phyloP scores from a whole-genome alignment of 768 basidiomycete species.

The Suillus discolor region DNA sequence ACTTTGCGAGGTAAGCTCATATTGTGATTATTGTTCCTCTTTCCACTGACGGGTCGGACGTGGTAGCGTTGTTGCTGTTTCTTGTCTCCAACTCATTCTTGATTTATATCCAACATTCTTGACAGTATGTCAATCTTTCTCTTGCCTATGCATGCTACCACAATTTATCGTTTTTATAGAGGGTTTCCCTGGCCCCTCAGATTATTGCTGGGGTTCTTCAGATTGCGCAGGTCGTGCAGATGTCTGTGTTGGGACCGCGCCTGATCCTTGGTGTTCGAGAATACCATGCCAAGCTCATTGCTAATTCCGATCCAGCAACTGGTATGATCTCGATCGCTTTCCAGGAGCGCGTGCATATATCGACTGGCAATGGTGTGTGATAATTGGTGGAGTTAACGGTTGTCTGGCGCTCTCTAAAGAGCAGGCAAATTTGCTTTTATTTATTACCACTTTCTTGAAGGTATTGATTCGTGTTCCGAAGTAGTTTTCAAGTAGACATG shows the following conservation, averaged over 20 bases:
- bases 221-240: background rate
- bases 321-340: background rate
- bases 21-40: background rate
- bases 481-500: no score
- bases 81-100: background rate
- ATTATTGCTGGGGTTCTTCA: rapidly evolving
- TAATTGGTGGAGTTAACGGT: no score
- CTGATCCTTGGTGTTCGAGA: background rate
- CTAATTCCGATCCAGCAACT: background rate
- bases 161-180: background rate
- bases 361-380: background rate
- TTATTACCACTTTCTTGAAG: no score
- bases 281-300: background rate
- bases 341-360: background rate
- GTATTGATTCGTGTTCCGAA: no score
- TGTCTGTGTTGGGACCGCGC: background rate
- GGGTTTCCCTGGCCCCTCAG: rapidly evolving
- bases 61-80: background rate
- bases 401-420: background rate
- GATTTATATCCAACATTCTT: no score
- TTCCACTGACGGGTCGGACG: background rate
- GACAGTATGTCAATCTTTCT: background rate
- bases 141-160: background rate
- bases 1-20: background rate
- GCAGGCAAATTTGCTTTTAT: no score